Evolutionary conservation across 2,329 filamentous ascomycete genomes (phyloP), one percentile per base, ranked within the genome.

Genomic region (Aspergillus chevalieri): DNA sequence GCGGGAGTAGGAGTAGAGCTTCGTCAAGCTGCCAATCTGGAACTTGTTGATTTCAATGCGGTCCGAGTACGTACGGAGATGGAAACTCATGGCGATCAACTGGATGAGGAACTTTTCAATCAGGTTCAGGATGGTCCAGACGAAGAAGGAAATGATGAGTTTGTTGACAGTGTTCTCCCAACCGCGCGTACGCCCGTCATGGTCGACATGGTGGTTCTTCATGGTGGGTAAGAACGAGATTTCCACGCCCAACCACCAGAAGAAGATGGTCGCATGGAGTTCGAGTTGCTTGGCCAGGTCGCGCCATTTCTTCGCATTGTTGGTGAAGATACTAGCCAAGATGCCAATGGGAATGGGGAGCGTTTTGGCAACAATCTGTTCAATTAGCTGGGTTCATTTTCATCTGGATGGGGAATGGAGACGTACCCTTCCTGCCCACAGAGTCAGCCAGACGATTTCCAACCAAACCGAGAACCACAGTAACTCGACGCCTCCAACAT

Each of bases 401-500:
- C 10, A 9, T 4, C 17, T 4, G 9, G 1, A 21, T 2, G 9
- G 38, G 26, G 7, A 14, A 8, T 3, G 9, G 1, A 15, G 28
- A 66, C 69, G 62, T 64, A 77, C 73, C 61, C 82, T 70, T 47
- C 81, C 86, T 17, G 86, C 85, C 92, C 92, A 97, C 0, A 96
- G 76, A 0, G 89, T 89, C 54, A 92, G 77, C 92, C 92, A 97
- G 22, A 96, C 79, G 39, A 95, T 89, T 68, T 95, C 88, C 15
- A 96, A 78, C 92, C 92, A 97, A 54, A 96, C 89, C 26, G 87
- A 87, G 64, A 97, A 96, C 92, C 92, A 97, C 52, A 89, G 74
- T 42, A 96, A 74, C 54, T 82, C 64, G 0, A 95, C 89, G 17
- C 86, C 89, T 1, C 89, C 89, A 2, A 86, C 79, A 10, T 80